Base-by-base conservation (phyloP, 768 basidiomycete genomes). In the Favolaschia claudopus region DNA sequence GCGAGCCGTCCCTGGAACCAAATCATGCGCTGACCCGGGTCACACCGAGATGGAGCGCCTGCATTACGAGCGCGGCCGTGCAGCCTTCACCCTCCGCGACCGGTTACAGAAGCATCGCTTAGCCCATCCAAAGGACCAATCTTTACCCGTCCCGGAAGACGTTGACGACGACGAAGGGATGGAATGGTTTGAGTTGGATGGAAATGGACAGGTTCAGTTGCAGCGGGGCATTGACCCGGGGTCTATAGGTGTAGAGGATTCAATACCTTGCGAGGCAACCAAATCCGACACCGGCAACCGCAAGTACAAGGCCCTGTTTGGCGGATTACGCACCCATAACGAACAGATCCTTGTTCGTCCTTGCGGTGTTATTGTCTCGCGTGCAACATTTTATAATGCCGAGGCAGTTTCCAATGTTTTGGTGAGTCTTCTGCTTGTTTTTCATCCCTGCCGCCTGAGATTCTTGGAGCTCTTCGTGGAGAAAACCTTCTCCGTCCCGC, bases 401-500 rank as follows among this genome's bases (percentile, higher is more conserved):
- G 67, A 69, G 34, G 61, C 63, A 1, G 48, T 65, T 0, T 67
- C 63, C 4, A 61, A 65, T 46, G 55, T 61, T 2, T 28, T 64
- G 39, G 67, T 69, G 36, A 10, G 63, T 63, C 14, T 31, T 20
- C 12, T 44, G 9, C 8, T 55, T 38, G 19, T 40, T 27, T 20
- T 32, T 25, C 29, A 36, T 4, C 28, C 15, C 31, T 32, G 27
- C 17, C 27, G 7, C 15, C 19, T 22, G 1, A 15, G 5, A 9
- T 32, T 22, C 28, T 8, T 43, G n/a, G 27, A 66, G 63, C 37
- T 48, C 3, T 53, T 49, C 32, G 32, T 49, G 2, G 10, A 64
- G 27, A 57, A 66, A 36, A 62, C 67, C 1, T 70, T 68, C 36
- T 69, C 70, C 2, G 65, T 69, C 3, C 69, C 67, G 2, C 60